Conservation (phyloP, 2,329 filamentous ascomycete species). For the Helminthosporium solani region DNA sequence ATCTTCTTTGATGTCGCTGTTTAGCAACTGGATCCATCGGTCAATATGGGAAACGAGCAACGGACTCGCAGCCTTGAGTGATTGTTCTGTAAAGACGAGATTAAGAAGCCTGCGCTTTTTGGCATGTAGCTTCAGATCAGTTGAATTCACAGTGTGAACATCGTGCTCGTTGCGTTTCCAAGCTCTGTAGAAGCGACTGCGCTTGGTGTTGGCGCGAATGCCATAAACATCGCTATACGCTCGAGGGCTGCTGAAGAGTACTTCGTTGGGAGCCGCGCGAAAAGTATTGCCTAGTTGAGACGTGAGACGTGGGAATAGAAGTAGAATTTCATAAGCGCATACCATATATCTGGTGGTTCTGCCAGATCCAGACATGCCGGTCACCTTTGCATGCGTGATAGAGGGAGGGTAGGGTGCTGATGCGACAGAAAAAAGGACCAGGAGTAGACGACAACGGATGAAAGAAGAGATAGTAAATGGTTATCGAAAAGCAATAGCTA, state of each 20-base stretch:
- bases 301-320: neutral
- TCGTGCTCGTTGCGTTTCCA: conserved; percentile 9
- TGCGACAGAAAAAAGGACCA: conserved; percentile 9
- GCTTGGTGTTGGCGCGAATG: conserved; percentile 6
- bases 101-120: conserved; percentile 12
- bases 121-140: conserved; percentile 7
- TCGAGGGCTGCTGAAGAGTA: conserved; percentile 8
- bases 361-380: conserved; percentile 15
- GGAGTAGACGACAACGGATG: conserved; percentile 10
- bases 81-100: conserved; percentile 16
- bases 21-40: conserved; percentile 14
- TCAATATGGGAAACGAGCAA: conserved; percentile 14
- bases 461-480: conserved; percentile 13
- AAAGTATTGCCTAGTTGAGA: conserved; percentile 9
- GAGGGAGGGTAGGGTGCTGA: conserved; percentile 9
- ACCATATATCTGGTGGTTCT: conserved; percentile 15
- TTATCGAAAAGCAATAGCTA: neutral
- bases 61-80: conserved; percentile 5
- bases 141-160: conserved; percentile 5
- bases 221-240: conserved; percentile 9
- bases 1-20: neutral
- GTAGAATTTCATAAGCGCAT: neutral
- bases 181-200: conserved; percentile 7
- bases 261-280: conserved; percentile 8
- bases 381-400: conserved; percentile 17